Base-by-base conservation (phyloP, 2,329 filamentous ascomycete species). In the Hypoxylon sp. region DNA sequence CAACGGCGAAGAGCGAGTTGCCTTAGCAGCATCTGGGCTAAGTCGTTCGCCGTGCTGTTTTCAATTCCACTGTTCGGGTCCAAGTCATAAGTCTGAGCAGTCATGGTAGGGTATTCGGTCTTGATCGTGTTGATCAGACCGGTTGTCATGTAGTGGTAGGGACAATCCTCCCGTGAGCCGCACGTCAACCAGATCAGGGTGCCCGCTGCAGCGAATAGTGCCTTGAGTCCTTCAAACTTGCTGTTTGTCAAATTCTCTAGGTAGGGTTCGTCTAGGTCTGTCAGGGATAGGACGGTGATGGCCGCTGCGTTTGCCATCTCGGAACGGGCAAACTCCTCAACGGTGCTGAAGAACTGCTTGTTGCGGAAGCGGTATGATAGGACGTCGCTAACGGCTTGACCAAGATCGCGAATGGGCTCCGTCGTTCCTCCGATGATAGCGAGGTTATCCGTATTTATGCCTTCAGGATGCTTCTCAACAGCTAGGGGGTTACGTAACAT, bases 211-310 rank as follows among this genome's bases (percentile, higher is more conserved):
- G 51, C 14, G 7, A 71, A 51, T 13, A 71, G 17, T 6, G 40
- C 20, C 27, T 62, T 69, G 5, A 77, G 53, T 0, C 46, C 65
- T 4, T 66, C 40, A 8, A 73, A 69, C 7, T 51, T 54, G 17
- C 42, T 49, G 0, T 35, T 8, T 11, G 70, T 72, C 1, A 76
- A 44, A 13, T 63, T 57, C 42, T 74, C 48, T 54, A 79, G 76
- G 1, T 74, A 58, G 4, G 77, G 74, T 6, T 64, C 30, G 60
- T 79, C 77, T 1, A 79, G 68, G 0, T 78, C 76, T 3, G 72
- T 37, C 22, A 78, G 58, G 30, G 61, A 65, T 8, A 77, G 22
- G 3, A 78, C 64, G 27, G 55, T 61, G n/a, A 33, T 27, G 3
- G 40, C 49, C 22, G 40, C 20, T 25, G 40, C 31, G 2, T 57